These are phyloP conservation scores for Cucurbitaria berberidis DNA, from an alignment of 2,329 filamentous ascomycete species.

Conservation along the genomic window DNA sequence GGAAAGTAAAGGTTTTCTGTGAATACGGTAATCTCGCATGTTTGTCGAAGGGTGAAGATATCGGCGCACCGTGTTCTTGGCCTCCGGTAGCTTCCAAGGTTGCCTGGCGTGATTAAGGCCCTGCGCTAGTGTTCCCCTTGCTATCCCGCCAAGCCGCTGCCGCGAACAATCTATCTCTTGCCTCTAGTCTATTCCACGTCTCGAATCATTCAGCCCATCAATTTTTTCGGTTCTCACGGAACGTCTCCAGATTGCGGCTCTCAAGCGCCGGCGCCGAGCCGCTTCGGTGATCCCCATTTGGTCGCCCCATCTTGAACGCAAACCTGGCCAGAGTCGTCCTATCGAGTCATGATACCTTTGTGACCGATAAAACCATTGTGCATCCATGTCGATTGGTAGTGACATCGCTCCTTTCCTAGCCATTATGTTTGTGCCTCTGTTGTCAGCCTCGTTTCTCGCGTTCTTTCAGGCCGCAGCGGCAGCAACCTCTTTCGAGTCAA, in stretches of 20 bases:
- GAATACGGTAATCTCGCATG: too few species aligned
- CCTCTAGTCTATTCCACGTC: too few species aligned
- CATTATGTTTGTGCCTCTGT: constrained; percentile 7
- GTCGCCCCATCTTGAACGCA: not conserved
- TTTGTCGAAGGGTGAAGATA: too few species aligned
- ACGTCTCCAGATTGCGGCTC: not conserved
- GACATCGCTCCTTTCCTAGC: not conserved
- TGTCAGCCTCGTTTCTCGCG: constrained; percentile 3
- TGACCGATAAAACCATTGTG: not conserved
- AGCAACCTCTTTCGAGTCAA: constrained; percentile 14
- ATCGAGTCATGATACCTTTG: constrained; percentile 1
- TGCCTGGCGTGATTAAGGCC: too few species aligned
- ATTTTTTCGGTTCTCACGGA: too few species aligned
- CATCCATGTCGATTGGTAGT: not conserved
- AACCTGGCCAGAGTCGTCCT: not conserved
- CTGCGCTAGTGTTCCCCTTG: too few species aligned
- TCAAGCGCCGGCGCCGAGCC: not conserved
- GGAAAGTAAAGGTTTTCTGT: not conserved
- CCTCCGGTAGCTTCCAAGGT: too few species aligned
- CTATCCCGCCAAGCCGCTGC: too few species aligned
- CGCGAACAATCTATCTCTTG: too few species aligned
- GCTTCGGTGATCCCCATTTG: not conserved
- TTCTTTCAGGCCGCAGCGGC: constrained; percentile 1
- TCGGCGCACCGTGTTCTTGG: too few species aligned
- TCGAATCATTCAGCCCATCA: too few species aligned